Evolutionary conservation across 2,329 filamentous ascomycete species (phyloP).

Genomic region (Verticillium longisporum): DNA sequence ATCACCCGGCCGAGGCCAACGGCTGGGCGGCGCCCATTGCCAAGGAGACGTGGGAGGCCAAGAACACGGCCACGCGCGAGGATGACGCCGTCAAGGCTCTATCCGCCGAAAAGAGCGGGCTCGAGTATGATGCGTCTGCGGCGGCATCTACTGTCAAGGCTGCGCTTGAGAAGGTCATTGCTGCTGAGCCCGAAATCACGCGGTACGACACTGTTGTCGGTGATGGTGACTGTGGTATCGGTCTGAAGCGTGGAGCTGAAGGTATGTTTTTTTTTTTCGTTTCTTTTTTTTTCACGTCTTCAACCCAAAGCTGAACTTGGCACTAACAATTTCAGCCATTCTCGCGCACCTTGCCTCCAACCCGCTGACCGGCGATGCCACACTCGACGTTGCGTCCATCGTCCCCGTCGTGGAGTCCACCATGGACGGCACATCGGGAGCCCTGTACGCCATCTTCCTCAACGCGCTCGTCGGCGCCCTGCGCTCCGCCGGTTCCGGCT

Average conservation of each 20-base stretch:
- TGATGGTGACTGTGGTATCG: constrained; percentile 85
- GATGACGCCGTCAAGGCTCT: constrained; percentile 23
- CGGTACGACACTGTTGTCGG: constrained; percentile 76
- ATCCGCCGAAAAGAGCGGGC: constrained; percentile 34
- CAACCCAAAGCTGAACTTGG: constrained; percentile 8
- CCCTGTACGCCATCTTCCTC: constrained; percentile 4
- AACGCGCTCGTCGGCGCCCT: neutral
- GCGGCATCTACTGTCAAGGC: constrained; percentile 46
- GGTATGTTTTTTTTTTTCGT: constrained; percentile 28
- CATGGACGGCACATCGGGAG: constrained; percentile 3
- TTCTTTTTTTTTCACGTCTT: neutral
- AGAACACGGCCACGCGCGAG: constrained; percentile 39
- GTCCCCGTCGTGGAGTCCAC: constrained; percentile 4
- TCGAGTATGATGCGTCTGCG: constrained; percentile 43
- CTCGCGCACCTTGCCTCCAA: constrained; percentile 39
- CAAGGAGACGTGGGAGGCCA: constrained; percentile 56
- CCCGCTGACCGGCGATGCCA: constrained; percentile 42
- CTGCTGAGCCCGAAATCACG: constrained; percentile 64
- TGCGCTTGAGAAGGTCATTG: constrained; percentile 56
- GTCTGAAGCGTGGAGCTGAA: constrained; percentile 81
- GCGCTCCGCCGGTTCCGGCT: neutral
- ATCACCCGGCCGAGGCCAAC: constrained; percentile 60
- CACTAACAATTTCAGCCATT: constrained; percentile 31
- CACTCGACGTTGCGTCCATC: constrained; percentile 14
- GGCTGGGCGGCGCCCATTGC: constrained; percentile 63